These are phyloP conservation scores for Obba rivulosa DNA, from an alignment of 768 basidiomycete genomes.

Conservation along the genomic window DNA sequence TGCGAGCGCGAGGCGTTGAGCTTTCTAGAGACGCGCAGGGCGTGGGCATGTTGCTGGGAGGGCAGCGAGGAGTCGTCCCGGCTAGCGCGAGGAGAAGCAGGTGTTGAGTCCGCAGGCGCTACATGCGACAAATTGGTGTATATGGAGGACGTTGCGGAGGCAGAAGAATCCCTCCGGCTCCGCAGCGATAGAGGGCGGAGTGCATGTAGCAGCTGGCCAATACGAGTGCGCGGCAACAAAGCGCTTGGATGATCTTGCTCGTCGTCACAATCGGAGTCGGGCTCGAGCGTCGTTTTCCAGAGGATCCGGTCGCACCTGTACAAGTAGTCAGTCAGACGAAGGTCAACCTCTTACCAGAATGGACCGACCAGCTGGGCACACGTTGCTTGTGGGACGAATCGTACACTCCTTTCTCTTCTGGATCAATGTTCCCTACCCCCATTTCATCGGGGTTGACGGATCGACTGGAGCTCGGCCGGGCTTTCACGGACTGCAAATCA, in stretches of 20 bases:
- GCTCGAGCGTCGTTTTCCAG: constrained; percentile 68
- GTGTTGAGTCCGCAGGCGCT: constrained; percentile 3
- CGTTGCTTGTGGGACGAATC: constrained; percentile 78
- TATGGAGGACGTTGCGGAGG: constrained; percentile 15
- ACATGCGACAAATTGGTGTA: constrained; percentile 8
- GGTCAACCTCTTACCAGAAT: neutral
- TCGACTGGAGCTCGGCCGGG: too few relatives aligned
- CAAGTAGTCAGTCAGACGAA: neutral
- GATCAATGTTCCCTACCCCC: constrained; percentile 13
- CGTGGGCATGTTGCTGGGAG: neutral
- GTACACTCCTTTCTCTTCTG: constrained; percentile 61
- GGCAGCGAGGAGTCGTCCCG: neutral
- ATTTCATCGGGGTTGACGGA: constrained; percentile 28
- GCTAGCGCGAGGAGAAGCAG: neutral
- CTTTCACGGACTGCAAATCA: too few relatives aligned
- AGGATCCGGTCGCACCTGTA: constrained; percentile 79
- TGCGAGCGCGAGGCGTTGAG: neutral
- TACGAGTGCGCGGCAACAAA: constrained; percentile 35
- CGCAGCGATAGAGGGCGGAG: constrained; percentile 37
- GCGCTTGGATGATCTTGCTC: constrained; percentile 19
- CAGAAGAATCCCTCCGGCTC: constrained; percentile 19
- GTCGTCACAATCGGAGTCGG: constrained; percentile 38
- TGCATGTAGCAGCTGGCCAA: constrained; percentile 53
- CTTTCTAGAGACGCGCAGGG: neutral
- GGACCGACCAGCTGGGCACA: constrained; percentile 74